A percentile compares a stretch with the other conserved stretches of the same genome.
These are phyloP conservation scores for Dillenia turbinata DNA, from an alignment of 164 flowering plant genomes.

Conservation along the genomic window DNA sequence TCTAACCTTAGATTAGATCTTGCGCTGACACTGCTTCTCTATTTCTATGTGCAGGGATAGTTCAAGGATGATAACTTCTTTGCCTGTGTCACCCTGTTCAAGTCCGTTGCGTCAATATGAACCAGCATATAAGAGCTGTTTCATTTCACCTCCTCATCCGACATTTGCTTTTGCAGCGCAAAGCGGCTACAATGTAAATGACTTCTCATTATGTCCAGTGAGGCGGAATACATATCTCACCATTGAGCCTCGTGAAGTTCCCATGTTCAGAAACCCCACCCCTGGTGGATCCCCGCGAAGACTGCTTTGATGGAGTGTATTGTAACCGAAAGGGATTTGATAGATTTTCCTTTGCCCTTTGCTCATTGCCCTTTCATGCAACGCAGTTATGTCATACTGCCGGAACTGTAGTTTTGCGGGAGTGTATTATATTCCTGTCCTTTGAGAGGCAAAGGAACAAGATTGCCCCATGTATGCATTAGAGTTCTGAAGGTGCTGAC, in stretches of 20 bases:
- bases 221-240: conserved; percentile 22
- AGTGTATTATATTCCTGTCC: too few relatives aligned
- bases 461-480: too few relatives aligned
- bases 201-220: conserved; percentile 20
- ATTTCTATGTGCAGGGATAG: conserved; percentile 30
- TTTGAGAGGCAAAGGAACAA: too few relatives aligned
- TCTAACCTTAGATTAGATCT: background rate
- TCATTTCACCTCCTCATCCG: conserved; percentile 73
- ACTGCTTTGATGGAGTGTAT: conserved; percentile 16
- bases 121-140: conserved; percentile 41
- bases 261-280: conserved; percentile 27
- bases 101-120: conserved; percentile 53
- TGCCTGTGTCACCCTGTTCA: conserved; percentile 69
- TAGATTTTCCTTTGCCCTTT: too few relatives aligned
- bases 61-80: conserved; percentile 41
- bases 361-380: too few relatives aligned
- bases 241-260: conserved; percentile 30
- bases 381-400: too few relatives aligned
- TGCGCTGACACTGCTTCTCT: background rate
- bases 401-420: too few relatives aligned
- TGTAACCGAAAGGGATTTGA: too few relatives aligned
- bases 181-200: conserved; percentile 26
- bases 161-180: conserved; percentile 30
- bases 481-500: too few relatives aligned
- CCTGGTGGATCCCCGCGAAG: conserved; percentile 39